Conservation (phyloP, 345 rosid species). For the Luvunga scandens region DNA sequence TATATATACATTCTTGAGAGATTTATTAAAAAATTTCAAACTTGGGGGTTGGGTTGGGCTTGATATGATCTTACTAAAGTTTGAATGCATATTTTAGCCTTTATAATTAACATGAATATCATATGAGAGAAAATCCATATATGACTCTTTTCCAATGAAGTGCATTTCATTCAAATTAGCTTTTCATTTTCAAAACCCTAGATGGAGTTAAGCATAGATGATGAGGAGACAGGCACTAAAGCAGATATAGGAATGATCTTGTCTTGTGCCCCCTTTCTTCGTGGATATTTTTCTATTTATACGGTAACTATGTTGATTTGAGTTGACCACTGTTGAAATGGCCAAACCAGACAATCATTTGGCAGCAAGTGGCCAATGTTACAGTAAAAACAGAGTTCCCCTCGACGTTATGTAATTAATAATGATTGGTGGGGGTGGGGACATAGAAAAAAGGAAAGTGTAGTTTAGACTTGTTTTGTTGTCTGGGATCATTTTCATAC, state of each 20-base stretch:
- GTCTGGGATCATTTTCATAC: not conserved
- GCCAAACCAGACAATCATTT: not conserved
- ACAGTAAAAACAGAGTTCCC: not conserved
- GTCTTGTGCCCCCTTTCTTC: not conserved
- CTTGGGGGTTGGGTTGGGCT: no score
- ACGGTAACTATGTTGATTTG: not conserved
- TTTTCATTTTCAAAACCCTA: not conserved
- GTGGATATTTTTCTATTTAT: not conserved
- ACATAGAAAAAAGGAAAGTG: not conserved
- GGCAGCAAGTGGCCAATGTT: not conserved
- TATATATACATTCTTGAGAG: no score
- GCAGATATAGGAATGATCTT: not conserved
- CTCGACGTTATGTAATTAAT: not conserved
- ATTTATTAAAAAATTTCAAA: no score
- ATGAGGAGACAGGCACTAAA: not conserved
- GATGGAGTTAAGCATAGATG: not conserved
- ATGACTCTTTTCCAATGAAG: not conserved
- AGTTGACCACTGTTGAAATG: not conserved
- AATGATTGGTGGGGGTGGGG: constrained; percentile 2
- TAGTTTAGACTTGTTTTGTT: not conserved
- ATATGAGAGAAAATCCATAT: no score
- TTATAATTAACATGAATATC: no score
- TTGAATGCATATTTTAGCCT: not conserved
- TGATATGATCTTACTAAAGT: not conserved
- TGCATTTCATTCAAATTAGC: not conserved